These are phyloP conservation scores for Sporothrix pallida DNA, from an alignment of 2,329 filamentous ascomycete species.

Conservation along the genomic window DNA sequence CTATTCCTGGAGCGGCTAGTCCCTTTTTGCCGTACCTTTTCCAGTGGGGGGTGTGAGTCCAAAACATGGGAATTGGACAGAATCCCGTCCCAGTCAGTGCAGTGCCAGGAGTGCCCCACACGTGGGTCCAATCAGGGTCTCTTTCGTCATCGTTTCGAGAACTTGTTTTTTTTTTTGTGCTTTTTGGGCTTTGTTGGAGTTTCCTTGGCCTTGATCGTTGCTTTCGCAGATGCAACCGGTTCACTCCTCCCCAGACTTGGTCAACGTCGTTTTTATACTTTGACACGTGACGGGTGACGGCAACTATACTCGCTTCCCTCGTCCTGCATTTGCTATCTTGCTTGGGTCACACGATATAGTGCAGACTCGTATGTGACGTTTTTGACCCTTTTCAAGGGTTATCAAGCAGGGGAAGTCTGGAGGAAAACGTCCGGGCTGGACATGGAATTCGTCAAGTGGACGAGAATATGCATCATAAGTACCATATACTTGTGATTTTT, in stretches of 20 bases:
- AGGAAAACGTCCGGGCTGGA: neutral
- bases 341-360: conserved; percentile 1
- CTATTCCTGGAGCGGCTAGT: conserved; percentile 20
- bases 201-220: neutral
- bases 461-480: neutral
- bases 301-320: neutral
- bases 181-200: neutral
- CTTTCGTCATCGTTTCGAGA: conserved; percentile 20
- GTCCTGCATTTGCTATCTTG: neutral
- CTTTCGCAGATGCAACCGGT: neutral
- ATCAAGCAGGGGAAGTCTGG: neutral
- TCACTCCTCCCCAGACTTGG: too few relatives aligned
- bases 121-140: neutral
- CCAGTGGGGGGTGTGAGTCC: too few relatives aligned
- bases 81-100: neutral
- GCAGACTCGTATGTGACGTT: neutral
- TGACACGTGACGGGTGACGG: neutral
- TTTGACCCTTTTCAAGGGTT: neutral
- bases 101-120: neutral
- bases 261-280: conserved; percentile 7
- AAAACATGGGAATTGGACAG: neutral
- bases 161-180: conserved; percentile 7
- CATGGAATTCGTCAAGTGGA: too few relatives aligned
- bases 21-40: conserved; percentile 6
- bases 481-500: neutral